Percentiles rank a stretch among this genome's conserved stretches.
phyloP scores from a whole-genome alignment of 2,329 filamentous ascomycete genomes.

The Parastagonospora avenae region DNA sequence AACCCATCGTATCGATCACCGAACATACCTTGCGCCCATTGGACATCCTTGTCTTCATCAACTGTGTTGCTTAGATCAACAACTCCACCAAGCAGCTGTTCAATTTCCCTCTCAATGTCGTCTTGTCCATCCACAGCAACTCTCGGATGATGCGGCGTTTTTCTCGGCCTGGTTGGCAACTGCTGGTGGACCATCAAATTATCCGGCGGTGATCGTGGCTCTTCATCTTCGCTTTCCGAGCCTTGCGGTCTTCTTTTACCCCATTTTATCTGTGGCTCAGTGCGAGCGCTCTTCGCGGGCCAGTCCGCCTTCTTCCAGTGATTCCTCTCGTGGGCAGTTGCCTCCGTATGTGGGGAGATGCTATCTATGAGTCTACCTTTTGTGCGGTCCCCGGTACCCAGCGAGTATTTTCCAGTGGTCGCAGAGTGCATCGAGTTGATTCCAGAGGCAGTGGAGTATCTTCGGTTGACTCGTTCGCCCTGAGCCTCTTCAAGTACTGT shows the following conservation, averaged over 20 bases:
- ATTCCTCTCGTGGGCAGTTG: neutral
- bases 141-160: neutral
- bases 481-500: constrained; percentile 4
- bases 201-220: neutral
- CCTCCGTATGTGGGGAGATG: constrained; percentile 7
- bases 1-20: too few species aligned
- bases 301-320: constrained; percentile 8
- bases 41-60: constrained; percentile 45
- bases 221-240: constrained; percentile 1
- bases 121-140: constrained; percentile 5
- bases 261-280: constrained; percentile 3
- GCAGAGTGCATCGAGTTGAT: constrained; percentile 7
- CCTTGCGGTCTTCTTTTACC: neutral
- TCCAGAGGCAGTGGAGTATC: constrained; percentile 2
- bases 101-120: constrained; percentile 4
- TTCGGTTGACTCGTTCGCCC: neutral
- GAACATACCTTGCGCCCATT: constrained; percentile 47
- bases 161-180: constrained; percentile 1
- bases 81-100: constrained; percentile 32
- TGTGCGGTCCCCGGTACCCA: constrained; percentile 9
- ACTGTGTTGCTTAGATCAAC: constrained; percentile 46
- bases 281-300: constrained; percentile 5
- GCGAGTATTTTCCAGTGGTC: constrained; percentile 3
- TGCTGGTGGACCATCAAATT: neutral
- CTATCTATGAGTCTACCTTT: constrained; percentile 14